Percentiles rank a stretch among this genome's conserved stretches.
These are phyloP conservation scores for Pascua guehoae DNA, from an alignment of 1,284 basidiomycete genomes.

Conservation along the genomic window DNA sequence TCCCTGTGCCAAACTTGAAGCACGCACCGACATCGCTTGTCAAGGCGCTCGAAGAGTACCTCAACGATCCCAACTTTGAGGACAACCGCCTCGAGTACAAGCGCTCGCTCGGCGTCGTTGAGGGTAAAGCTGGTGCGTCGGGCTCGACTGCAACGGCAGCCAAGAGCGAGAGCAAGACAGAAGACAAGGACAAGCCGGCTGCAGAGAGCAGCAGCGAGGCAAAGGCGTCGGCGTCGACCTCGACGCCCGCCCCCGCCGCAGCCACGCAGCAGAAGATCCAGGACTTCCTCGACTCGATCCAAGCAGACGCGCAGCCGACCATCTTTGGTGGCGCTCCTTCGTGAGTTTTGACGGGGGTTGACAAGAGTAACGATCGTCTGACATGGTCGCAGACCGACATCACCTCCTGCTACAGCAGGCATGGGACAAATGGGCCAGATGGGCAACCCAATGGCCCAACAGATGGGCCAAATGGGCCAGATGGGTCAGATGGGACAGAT, in stretches of 20 bases:
- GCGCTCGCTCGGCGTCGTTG: constrained; percentile 72
- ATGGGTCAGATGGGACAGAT: constrained; percentile 8
- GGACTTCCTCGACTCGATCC: constrained; percentile 92
- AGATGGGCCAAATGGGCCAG: constrained; percentile 6
- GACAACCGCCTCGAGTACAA: constrained; percentile 89
- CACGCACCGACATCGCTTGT: constrained; percentile 94
- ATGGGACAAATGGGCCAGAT: constrained; percentile 6
- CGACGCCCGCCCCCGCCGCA: constrained; percentile 25
- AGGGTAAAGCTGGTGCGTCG: constrained; percentile 47
- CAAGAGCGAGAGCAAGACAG: constrained; percentile 10
- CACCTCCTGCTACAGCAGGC: neutral
- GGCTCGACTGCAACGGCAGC: neutral
- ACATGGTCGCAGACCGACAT: neutral
- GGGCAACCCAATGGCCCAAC: constrained; percentile 4
- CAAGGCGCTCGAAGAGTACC: constrained; percentile 89
- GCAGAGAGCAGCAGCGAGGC: neutral
- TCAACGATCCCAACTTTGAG: constrained; percentile 94
- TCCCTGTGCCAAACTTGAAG: constrained; percentile 89
- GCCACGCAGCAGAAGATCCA: constrained; percentile 53
- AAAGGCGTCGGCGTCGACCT: constrained; percentile 14
- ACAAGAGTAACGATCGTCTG: neutral
- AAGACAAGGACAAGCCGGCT: constrained; percentile 9
- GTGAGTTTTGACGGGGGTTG: neutral
- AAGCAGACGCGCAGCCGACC: constrained; percentile 60
- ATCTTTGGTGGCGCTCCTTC: constrained; percentile 31